phyloP scores from a whole-genome alignment of 169 alveolate genomes.

The Plasmodium gallinaceum region DNA sequence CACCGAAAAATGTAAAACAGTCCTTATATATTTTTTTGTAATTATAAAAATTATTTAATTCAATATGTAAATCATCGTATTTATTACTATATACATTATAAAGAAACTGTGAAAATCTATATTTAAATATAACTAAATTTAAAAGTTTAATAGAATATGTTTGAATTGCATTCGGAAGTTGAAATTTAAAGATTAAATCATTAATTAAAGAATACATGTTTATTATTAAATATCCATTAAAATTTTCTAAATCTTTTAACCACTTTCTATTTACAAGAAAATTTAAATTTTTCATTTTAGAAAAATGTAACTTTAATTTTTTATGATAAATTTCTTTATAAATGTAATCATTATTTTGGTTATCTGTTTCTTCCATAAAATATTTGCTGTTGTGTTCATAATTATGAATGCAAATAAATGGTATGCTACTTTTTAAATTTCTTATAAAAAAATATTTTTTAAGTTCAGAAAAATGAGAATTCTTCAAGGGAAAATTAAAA shows the following conservation, averaged over 20 bases:
- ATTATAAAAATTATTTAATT: conserved; percentile 48
- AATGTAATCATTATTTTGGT: background rate
- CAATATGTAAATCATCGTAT: conserved; percentile 60
- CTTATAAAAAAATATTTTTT: conserved; percentile 45
- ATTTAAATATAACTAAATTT: conserved; percentile 36
- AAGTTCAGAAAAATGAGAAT: conserved; percentile 24
- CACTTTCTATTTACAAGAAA: background rate
- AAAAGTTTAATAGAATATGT: conserved; percentile 49
- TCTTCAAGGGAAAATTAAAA: conserved; percentile 30
- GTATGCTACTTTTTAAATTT: conserved; percentile 25
- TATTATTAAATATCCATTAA: conserved; percentile 8
- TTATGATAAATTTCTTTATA: background rate
- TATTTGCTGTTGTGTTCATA: conserved; percentile 19
- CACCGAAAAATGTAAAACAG: background rate
- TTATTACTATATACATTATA: conserved; percentile 24
- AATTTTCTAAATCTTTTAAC: conserved; percentile 2
- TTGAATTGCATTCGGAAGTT: conserved; percentile 47
- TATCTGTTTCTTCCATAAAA: conserved; percentile 3
- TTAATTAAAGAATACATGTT: conserved; percentile 23
- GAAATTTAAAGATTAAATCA: conserved; percentile 56
- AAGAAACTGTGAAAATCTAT: conserved; percentile 39
- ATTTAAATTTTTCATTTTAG: background rate
- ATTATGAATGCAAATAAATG: conserved; percentile 39
- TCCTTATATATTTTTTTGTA: conserved; percentile 31
- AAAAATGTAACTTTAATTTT: background rate